Base-by-base conservation (phyloP, 179 eudicot genomes). In the Amaranthus tricolor region DNA sequence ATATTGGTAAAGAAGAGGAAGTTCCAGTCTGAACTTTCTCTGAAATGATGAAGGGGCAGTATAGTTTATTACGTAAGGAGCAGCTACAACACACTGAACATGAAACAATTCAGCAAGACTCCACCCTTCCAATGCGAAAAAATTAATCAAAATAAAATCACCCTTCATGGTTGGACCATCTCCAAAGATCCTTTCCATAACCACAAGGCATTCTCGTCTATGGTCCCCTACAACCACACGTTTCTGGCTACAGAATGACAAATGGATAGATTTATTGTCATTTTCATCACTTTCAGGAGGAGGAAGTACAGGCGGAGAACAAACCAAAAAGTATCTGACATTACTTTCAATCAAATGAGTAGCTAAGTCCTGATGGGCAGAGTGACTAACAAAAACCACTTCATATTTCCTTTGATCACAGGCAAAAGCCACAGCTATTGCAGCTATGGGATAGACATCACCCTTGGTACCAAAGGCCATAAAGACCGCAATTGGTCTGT, bases 121-220 rank as follows among this genome's bases (percentile, higher is more conserved):
- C 98, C 99, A 93, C 66, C 99, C 99, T 89, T 95, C 98, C 86
- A 93, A 84, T 24, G 98, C 99, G 75, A 96, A 96, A 76, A 96
- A 88, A 82, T 96, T 96, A 60, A 96, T 89, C 84, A 89, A 82
- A 51, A 91, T 77, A 79, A 96, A 84, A 82, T 93, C 98, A 62
- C 86, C 86, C 80, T 83, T 79, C 65, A 85, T 55, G 75, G 66
- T 68, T 40, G 84, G 82, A 73, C 82, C 81, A 81, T 85, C 89
- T 71, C 93, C 96, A 80, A 84, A 91, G 74, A 87, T 84, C 80
- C 60, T 77, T 78, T 91, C 98, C 80, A 91, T 77, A 58, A 86
- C 58, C 6, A 79, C 74, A 65, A 91, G 61, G 69, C 97, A 93
- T 74, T 93, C 90, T 71, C 75, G 74, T 76, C 97, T 84, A 76